phyloP scores from a whole-genome alignment of 2,329 filamentous ascomycete genomes.

The Fusarium oxysporum region DNA sequence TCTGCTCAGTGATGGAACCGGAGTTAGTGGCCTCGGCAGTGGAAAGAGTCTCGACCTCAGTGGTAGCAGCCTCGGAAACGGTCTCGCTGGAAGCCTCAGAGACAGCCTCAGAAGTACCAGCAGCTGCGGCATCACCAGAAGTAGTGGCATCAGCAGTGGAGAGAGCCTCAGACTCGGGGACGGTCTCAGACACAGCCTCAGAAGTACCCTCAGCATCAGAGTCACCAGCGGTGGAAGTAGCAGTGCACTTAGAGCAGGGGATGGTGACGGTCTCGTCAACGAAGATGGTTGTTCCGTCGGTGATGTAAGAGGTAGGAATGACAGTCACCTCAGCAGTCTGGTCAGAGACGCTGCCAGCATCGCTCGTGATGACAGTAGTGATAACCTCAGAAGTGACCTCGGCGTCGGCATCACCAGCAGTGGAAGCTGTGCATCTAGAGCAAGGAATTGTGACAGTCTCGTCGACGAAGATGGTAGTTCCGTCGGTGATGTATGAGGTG shows the following conservation, averaged over 20 bases:
- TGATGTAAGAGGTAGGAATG: conserved; percentile 33
- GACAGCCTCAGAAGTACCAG: conserved; percentile 13
- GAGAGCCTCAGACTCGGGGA: conserved; percentile 5
- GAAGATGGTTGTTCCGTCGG: conserved; percentile 36
- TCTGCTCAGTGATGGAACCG: conserved; percentile 22
- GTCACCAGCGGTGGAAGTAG: conserved; percentile 12
- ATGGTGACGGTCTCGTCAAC: conserved; percentile 37
- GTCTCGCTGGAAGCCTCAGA: background rate
- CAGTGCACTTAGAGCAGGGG: conserved; percentile 36
- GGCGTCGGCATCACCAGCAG: conserved; percentile 16
- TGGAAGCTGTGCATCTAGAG: conserved; percentile 30
- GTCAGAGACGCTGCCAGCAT: conserved; percentile 14
- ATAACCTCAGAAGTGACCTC: conserved; percentile 4
- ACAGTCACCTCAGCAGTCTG: conserved; percentile 31
- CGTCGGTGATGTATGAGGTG: conserved; percentile 34
- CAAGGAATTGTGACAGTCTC: conserved; percentile 39
- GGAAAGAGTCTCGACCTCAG: conserved; percentile 16
- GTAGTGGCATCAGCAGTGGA: conserved; percentile 20
- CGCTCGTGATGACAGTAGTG: conserved; percentile 21
- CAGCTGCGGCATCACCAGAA: conserved; percentile 17
- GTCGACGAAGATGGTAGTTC: conserved; percentile 36
- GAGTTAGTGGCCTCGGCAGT: conserved; percentile 9
- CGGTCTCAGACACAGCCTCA: background rate
- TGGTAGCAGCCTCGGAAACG: background rate
- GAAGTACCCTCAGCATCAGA: conserved; percentile 18